phyloP scores from a whole-genome alignment of 352 stramenopile genomes.

The Thalassiosira exigua region DNA sequence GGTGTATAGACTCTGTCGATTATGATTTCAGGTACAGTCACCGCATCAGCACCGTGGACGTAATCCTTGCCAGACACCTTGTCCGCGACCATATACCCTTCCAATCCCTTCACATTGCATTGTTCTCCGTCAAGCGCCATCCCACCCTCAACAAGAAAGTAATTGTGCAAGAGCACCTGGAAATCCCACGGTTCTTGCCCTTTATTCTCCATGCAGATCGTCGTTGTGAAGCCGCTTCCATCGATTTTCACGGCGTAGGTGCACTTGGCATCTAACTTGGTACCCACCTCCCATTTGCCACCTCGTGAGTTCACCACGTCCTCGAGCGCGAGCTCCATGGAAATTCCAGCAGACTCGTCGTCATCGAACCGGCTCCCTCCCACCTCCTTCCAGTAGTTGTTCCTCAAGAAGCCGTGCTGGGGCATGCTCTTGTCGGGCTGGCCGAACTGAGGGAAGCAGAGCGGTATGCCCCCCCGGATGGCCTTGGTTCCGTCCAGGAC shows the following conservation, averaged over 20 bases:
- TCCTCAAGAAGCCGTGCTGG: constrained; percentile 93
- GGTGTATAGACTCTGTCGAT: constrained; percentile 88
- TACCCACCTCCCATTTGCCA: constrained; percentile 58
- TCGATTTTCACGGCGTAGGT: constrained; percentile 90
- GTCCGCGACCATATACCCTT: constrained; percentile 88
- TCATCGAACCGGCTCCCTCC: constrained; percentile 61
- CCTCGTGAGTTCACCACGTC: constrained; percentile 70
- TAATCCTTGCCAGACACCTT: constrained; percentile 87
- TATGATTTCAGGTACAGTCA: constrained; percentile 88
- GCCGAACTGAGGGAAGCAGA: constrained; percentile 97
- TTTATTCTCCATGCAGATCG: constrained; percentile 91
- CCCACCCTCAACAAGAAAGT: constrained; percentile 89
- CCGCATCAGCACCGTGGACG: constrained; percentile 75
- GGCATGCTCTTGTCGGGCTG: constrained; percentile 87
- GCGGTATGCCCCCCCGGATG: constrained; percentile 94
- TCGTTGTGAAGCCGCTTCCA: constrained; percentile 86
- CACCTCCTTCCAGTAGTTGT: constrained; percentile 75
- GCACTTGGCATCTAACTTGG: constrained; percentile 87
- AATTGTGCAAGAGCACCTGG: constrained; percentile 94
- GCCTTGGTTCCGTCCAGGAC: constrained; percentile 91
- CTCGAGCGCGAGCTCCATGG: constrained; percentile 68
- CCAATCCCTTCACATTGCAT: constrained; percentile 88
- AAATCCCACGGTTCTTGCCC: constrained; percentile 88
- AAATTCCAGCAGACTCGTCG: constrained; percentile 59
- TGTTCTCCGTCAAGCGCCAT: constrained; percentile 68